Conservation (phyloP, 805 yeast genomes). For the Kodamaea nitidulidarum region DNA sequence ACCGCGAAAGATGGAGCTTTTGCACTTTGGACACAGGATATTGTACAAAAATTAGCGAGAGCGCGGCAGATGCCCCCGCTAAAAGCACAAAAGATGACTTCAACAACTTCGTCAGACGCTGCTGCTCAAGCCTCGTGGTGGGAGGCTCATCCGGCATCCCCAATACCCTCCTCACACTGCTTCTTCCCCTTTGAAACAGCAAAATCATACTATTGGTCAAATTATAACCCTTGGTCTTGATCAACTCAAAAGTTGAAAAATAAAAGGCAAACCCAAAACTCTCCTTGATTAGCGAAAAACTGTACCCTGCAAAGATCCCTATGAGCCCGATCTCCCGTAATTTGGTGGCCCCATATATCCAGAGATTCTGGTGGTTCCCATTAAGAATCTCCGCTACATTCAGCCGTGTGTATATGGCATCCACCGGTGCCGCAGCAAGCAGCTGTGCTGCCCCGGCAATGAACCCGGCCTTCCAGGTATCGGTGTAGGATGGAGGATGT, state of each 20-base stretch:
- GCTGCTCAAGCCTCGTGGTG: slow-evolving; percentile 26
- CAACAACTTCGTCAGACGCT: slow-evolving; percentile 45
- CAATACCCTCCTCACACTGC: slow-evolving; percentile 18
- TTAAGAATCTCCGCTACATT: slow-evolving; percentile 67
- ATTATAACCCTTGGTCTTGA: slow-evolving; percentile 65
- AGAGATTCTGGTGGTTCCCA: slow-evolving; percentile 63
- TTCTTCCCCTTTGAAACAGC: slow-evolving; percentile 40
- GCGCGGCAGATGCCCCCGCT: slow-evolving; percentile 88
- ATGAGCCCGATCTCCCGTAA: slow-evolving; percentile 68
- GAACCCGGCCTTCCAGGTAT: slow-evolving; percentile 76
- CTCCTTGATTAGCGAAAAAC: slow-evolving; percentile 75
- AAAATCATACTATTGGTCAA: slow-evolving; percentile 43
- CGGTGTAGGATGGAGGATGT: slow-evolving; percentile 32
- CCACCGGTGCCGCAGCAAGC: slow-evolving; percentile 90
- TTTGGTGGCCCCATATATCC: slow-evolving; percentile 72
- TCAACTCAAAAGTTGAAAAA: slow-evolving; percentile 73
- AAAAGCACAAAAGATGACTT: slow-evolving; percentile 66
- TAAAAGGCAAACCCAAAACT: slow-evolving; percentile 79
- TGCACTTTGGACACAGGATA: slow-evolving; percentile 82
- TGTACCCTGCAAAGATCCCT: slow-evolving; percentile 88
- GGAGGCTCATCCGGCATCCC: slow-evolving; percentile 21
- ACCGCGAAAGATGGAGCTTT: slow-evolving; percentile 68
- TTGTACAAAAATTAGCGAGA: slow-evolving; percentile 70
- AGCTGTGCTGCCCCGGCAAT: slow-evolving; percentile 85
- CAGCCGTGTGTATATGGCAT: slow-evolving; percentile 83